Evolutionary conservation across 2,329 filamentous ascomycete genomes (phyloP).

Genomic region (Microdochium nivale): DNA sequence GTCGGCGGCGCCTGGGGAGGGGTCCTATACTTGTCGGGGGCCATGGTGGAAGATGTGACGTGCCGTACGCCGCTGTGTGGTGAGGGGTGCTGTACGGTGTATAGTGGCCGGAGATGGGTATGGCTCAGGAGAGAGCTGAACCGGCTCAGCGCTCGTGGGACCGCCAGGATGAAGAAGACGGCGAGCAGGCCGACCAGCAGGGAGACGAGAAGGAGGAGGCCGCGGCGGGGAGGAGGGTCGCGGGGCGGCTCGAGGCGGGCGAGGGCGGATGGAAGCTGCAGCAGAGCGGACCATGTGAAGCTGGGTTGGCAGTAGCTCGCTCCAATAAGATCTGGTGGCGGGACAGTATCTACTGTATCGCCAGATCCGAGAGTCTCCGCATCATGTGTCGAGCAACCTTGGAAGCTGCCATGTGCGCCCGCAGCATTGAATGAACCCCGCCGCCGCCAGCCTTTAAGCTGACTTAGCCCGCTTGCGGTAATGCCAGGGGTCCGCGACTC

Average conservation of each 20-base stretch:
- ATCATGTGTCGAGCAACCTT: neutral
- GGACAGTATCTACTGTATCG: neutral
- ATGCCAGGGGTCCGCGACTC: no score
- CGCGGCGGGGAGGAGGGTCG: conserved; percentile 8
- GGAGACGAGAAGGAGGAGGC: conserved; percentile 30
- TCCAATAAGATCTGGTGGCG: neutral
- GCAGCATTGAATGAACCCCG: no score
- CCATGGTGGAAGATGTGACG: conserved; percentile 51
- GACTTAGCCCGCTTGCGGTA: no score
- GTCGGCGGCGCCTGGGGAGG: conserved; percentile 71
- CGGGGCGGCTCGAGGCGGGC: conserved; percentile 15
- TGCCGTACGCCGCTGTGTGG: conserved; percentile 15
- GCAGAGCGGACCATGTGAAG: conserved; percentile 11
- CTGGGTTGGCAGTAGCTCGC: neutral
- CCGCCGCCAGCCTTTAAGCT: no score
- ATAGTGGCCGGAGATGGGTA: conserved; percentile 32
- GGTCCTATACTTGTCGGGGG: conserved; percentile 56
- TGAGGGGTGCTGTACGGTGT: conserved; percentile 10
- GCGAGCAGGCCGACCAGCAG: conserved; percentile 45
- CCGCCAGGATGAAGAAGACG: conserved; percentile 57
- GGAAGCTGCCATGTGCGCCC: no score
- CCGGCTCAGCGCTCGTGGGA: conserved; percentile 48
- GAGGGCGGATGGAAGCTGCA: neutral
- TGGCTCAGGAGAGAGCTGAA: conserved; percentile 50
- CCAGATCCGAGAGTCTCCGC: neutral